Evolutionary conservation across 495 filamentous ascomycete species (phyloP), one percentile per base, ranked within the genome.

Genomic region (Neurospora hispaniola): DNA sequence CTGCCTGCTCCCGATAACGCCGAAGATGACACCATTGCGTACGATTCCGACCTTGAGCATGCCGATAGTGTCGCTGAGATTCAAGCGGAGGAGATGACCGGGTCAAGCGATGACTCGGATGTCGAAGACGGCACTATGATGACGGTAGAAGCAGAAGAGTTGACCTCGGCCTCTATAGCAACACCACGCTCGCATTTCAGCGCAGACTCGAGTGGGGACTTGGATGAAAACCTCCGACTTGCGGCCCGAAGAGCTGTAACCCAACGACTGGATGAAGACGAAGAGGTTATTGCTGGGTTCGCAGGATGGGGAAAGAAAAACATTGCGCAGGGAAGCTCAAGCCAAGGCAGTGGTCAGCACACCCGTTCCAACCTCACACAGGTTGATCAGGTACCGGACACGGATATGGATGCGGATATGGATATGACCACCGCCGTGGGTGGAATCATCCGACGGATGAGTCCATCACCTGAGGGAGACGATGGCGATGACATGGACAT

Each of bases 211-310:
- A 93, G 87, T 71, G 88, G 85, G 35, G 87, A 88, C 38, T 81
- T 97, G 12, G 93, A 97, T 71, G 88, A 92, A 69, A 90, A 89
- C 44, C 83, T 97, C n/a, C 87, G 89, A 69, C 88, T 91, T 73
- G 94, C 94, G 5, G 88, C 92, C 9, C 87, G 86, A 68, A 87
- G 89, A 78, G 93, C 94, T 39, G 92, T 89, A 48, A 83, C 92
- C 12, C 85, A 92, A 72, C 88, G 87, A 3, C 87, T 92, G 81
- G 92, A 93, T 69, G 89, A 94, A 59, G 92, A 91, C 8, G 90
- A 93, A 71, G 92, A 96, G 74, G 89, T 94, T 71, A 90, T 97
- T 72, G 93, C 93, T 14, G 85, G 86, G 71, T 80, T 85, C 79
- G 74, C 76, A 11, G 84, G 84, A 1, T 86, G 84, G 84, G 81